Evolutionary conservation across 108 stramenopile species (phyloP).

Genomic region (Skeletonema costatum): DNA sequence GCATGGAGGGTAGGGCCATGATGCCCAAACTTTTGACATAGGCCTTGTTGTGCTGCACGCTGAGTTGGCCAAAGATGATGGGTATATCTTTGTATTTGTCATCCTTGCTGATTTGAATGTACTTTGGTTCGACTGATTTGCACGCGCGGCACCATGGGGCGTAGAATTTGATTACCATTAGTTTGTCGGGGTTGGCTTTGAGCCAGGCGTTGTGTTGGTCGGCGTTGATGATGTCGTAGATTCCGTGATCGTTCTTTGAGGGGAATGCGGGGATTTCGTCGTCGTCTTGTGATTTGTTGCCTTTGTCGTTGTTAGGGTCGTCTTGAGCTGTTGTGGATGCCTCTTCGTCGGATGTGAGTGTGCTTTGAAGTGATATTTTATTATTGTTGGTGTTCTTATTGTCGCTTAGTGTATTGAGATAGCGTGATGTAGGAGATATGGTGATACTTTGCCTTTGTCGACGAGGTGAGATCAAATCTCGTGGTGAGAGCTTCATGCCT

Average conservation of each 20-base stretch:
- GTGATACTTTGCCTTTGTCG: background rate
- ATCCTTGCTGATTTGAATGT: slow-evolving; percentile 66
- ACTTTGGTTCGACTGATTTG: slow-evolving; percentile 83
- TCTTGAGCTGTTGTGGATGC: background rate
- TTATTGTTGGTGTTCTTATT: background rate
- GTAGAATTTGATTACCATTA: slow-evolving; percentile 85
- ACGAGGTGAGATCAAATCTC: background rate
- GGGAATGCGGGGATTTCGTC: slow-evolving; percentile 31
- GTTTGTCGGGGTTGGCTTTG: slow-evolving; percentile 67
- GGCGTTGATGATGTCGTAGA: slow-evolving; percentile 41
- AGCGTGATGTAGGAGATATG: background rate
- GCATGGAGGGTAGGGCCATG: slow-evolving; percentile 77
- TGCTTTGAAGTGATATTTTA: slow-evolving; percentile 8
- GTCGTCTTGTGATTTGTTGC: background rate
- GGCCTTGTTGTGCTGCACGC: slow-evolving; percentile 80
- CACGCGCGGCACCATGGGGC: slow-evolving; percentile 90
- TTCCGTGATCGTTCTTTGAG: slow-evolving; percentile 18
- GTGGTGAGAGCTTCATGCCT: background rate
- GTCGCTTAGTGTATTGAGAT: background rate
- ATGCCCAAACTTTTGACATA: slow-evolving; percentile 78
- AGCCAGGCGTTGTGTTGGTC: slow-evolving; percentile 58
- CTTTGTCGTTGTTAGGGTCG: background rate
- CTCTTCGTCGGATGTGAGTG: slow-evolving; percentile 34
- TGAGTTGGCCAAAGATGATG: slow-evolving; percentile 67
- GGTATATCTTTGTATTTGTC: slow-evolving; percentile 58